A percentile compares a stretch with the other conserved stretches of the same genome.
phyloP scores from a whole-genome alignment of 1,139 yeast genomes.

The Saccharomyces pastorianus region DNA sequence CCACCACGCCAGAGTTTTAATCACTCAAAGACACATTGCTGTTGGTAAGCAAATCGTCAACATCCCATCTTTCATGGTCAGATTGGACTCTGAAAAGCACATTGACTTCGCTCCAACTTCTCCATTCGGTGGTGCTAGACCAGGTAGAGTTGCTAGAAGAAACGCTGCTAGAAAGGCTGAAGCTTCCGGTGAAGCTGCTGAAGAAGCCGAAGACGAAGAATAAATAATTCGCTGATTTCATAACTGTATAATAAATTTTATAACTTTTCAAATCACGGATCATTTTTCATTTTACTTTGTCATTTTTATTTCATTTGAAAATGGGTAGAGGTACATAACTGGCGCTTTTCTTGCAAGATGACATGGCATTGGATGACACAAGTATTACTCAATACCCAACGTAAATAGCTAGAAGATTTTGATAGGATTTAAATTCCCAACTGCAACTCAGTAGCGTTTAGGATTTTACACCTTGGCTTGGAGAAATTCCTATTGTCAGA shows the following conservation, averaged over 20 bases:
- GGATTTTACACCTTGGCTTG: no score
- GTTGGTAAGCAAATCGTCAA: constrained; percentile 99
- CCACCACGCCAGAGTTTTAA: constrained; percentile 99
- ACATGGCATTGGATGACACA: neutral
- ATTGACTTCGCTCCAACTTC: constrained; percentile 98
- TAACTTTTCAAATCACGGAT: constrained; percentile 12
- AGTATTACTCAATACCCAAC: neutral
- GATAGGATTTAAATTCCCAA: no score
- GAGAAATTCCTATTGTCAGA: no score
- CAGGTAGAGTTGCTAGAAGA: constrained; percentile 99
- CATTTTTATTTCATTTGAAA: neutral
- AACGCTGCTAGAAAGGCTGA: constrained; percentile 60
- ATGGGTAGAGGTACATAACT: neutral
- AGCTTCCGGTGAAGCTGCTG: constrained; percentile 37
- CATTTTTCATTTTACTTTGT: neutral
- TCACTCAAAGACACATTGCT: constrained; percentile 98
- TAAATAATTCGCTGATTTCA: constrained; percentile 19
- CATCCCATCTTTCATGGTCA: constrained; percentile 98
- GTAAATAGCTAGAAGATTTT: no score
- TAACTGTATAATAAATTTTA: constrained; percentile 16
- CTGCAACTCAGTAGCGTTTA: no score
- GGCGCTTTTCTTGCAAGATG: neutral
- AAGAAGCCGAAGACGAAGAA: constrained; percentile 46
- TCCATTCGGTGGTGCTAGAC: constrained; percentile 99
- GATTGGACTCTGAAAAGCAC: constrained; percentile 99